Evolutionary conservation across 2,329 filamentous ascomycete species (phyloP), one percentile per base, ranked within the genome.

Genomic region (Epichloe amarillans): DNA sequence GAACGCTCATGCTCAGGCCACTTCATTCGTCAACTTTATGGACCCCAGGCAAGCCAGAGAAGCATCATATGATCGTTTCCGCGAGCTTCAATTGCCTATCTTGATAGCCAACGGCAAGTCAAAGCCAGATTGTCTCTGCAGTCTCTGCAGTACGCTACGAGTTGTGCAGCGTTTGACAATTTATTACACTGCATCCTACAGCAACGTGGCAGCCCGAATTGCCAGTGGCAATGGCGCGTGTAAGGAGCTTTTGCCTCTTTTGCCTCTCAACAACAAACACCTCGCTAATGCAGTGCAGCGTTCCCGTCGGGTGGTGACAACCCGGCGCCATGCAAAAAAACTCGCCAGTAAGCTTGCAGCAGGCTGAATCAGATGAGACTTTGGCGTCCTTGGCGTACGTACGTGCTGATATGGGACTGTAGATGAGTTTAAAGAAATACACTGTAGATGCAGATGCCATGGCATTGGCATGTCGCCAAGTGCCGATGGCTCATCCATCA

Each of bases 61-160:
- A 5, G 65, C 60, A 4, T 65, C 64, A 3, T 69, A 64, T 49
- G 54, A 63, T 41, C 56, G 66, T 7, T 55, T 69, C 21, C 53
- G 60, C 6, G 60, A 65, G 57, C 58, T 70, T 33, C 53, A 54
- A 33, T 55, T 69, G 46, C 67, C 67, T 1, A 64, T 70, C 1
- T 49, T 70, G 33, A 64, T 70, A 49, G 63, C 64, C n/a, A 67
- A 66, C 52, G 67, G 67, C 68, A 57, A 58, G 64, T 56, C 35
- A 37, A 15, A 19, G 26, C 26, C 15, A 21, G 7, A 26, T 26
- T 21, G 33, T 15, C 5, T 38, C 15, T 49, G 36, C 15, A 3
- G 21, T 14, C 5, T 38, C 15, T 49, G 36, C 15, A 5, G 21
- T 17, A 40, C 15, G 46, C 46, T 40, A 23, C 35, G 26, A 33